Base-by-base conservation (phyloP, 306 rosid genomes). In the Calophaca sinica region DNA sequence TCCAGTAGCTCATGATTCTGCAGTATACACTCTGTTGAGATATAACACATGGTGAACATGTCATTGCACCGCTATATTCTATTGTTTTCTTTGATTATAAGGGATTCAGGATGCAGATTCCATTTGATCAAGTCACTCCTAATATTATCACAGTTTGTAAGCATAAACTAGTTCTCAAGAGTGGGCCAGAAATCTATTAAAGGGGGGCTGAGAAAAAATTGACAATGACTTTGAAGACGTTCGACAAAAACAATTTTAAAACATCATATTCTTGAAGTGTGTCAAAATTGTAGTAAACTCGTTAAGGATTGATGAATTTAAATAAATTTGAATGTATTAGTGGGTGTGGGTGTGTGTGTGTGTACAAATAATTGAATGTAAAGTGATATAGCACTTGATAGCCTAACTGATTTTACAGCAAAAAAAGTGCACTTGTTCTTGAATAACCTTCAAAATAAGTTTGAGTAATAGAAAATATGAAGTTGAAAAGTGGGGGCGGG, bases 21-120 rank as follows among this genome's bases (percentile, higher is more conserved):
- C 5, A 61, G 44, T 5, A 35, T 9, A 5, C 36, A 63, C 10
- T 2, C 46, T 31, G n/a, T 2, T 31, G 29, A 20, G 54, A 71
- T n/a, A 6, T 8, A 70, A 39, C 9, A 12, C 52, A 7, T 11
- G 64, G 10, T 6, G 11, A 20, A 8, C 48, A 14, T 42, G 38
- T 64, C 51, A 9, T 10, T 26, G 53, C 64, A 74, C 13, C 72
- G 26, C 41, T 51, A 62, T 9, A 15, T 69, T 68, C 10, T 15
- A 2, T 9, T 52, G 51, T 11, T n/a, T 1, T 72, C 38, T 39
- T 12, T 39, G 63, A 38, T 51, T 31, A 51, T 39, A 70, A 13
- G 26, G 46, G 33, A 8, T 38, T 32, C 33, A 50, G 3, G 35
- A 7, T 5, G 53, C 41, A 62, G 71, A 62, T 35, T 7, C 33